Evolutionary conservation across 2,329 filamentous ascomycete species (phyloP).

Genomic region (Aspergillus fumigatiaffinis): DNA sequence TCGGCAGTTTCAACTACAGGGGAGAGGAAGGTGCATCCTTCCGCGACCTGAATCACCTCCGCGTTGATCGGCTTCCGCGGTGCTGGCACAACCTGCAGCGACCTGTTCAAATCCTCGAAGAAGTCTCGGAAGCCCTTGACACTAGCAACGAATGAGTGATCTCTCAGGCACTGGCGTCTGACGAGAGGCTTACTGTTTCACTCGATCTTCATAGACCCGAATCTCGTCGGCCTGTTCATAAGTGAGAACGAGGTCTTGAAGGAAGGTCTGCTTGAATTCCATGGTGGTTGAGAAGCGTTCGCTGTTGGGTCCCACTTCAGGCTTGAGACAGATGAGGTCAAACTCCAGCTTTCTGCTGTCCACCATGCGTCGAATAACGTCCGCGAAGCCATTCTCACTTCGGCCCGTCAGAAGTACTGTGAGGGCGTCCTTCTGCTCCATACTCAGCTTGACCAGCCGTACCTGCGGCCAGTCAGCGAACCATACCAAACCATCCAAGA

Average conservation of each 20-base stretch:
- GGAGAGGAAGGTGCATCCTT: slow-evolving; percentile 68
- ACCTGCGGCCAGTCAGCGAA: slow-evolving; percentile 36
- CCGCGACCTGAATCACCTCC: slow-evolving; percentile 82
- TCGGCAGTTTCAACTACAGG: slow-evolving; percentile 76
- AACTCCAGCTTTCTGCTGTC: slow-evolving; percentile 75
- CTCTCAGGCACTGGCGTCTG: not conserved
- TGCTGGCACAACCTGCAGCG: slow-evolving; percentile 40
- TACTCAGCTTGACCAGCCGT: slow-evolving; percentile 74
- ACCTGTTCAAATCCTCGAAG: slow-evolving; percentile 71
- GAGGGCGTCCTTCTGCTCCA: slow-evolving; percentile 77
- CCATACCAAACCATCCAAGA: not conserved
- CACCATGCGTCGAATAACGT: slow-evolving; percentile 77
- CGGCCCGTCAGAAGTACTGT: slow-evolving; percentile 85
- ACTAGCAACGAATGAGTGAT: slow-evolving; percentile 31
- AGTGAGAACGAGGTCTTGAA: slow-evolving; percentile 77
- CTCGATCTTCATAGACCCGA: slow-evolving; percentile 61
- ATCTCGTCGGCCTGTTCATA: slow-evolving; percentile 82
- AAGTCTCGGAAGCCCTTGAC: slow-evolving; percentile 82
- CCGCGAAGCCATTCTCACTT: slow-evolving; percentile 69
- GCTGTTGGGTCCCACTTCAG: slow-evolving; percentile 72
- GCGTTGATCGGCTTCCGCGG: slow-evolving; percentile 63
- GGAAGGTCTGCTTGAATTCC: slow-evolving; percentile 84
- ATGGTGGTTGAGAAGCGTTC: slow-evolving; percentile 80
- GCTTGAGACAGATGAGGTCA: slow-evolving; percentile 85
- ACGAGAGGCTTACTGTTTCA: slow-evolving; percentile 49